Evolutionary conservation across 768 basidiomycete genomes (phyloP), one percentile per base, ranked within the genome.

Genomic region (Serendipita vermifera): DNA sequence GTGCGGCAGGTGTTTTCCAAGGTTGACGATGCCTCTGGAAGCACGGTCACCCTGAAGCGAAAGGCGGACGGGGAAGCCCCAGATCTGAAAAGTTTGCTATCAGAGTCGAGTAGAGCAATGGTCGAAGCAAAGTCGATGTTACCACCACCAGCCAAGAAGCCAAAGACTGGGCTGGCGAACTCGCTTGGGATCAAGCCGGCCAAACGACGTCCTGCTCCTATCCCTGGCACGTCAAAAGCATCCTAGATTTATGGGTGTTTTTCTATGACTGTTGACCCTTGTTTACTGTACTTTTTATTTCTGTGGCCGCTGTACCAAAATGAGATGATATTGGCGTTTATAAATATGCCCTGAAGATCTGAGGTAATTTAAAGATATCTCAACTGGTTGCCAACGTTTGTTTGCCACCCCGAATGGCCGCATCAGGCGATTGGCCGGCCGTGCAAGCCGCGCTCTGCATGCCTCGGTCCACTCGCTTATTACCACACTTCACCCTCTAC

Each of bases 1-100:
- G 87, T 98, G n/a, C 75, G 81, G 60, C 78, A 86, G 62, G 83
- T 89, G 20, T 99, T 99, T 66, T 77, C 87, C 40, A 88, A 85
- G 66, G 75, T 89, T 29, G 46, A 51, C 22, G 31, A 29, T 39
- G 43, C 54, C 54, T 39, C 59, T 5, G 33, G 54, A 17, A 35
- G 64, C 4, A 58, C 62, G 20, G 59, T 90, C 48, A 88, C 86
- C n/a, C 76, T 91, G 33, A 92, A 92, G 70, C 81, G 89, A 54
- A 90, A 89, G 65, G 88, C 87, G 4, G 86, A 82, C 24, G 80
- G 80, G n/a, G 65, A 75, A 20, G 87, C 90, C 61, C 87, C 88
- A 1, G 77, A 81, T 11, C 64, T 88, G 57, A 75, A 80, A 57
- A 81, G 75, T 56, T 72, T 90, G 0, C 70, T 90, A 31, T 80